Evolutionary conservation across 2,329 filamentous ascomycete species (phyloP), one percentile per base, ranked within the genome.

Genomic region (Pseudogymnoascus sp.): DNA sequence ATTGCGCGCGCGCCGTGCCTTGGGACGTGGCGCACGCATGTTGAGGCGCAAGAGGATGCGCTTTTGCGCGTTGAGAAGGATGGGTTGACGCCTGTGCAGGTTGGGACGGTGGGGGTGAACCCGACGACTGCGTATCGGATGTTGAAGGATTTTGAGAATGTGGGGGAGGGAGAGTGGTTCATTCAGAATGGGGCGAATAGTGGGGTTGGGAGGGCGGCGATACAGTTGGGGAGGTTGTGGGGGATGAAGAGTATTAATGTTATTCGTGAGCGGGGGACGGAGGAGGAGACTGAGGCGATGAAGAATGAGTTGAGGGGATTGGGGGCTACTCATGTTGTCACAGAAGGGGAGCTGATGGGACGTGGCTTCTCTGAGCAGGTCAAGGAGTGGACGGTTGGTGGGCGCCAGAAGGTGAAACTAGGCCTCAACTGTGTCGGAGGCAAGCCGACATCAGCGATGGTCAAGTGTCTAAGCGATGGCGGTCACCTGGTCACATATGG

Each of bases 161-260:
- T 87, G 71, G 72, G 81, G 62, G 83, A 85, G n/a, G 90, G 92
- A 61, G 88, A 95, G 62, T 99, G 93, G 92, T 91, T 97, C 72
- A 86, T 99, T 55, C 94, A 99, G 76, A 99, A 99, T 73, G 94
- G 93, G 6, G 94, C 93, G 39, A 99, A 99, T 76, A 91, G 87
- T 42, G 94, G 92, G 9, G 94, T 99, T 13, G 94, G 94, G 1
- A 81, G 94, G 39, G 90, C 92, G 2, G 93, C 91, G 9, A 94
- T 97, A 66, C 94, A 99, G 77, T 80, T 99, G 1, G 93, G 84
- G 1, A 81, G 78, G 68, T 81, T 91, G 61, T 97, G 92, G 93
- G 93, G 93, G 0, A 83, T 94, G 70, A 88, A 91, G 71, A 95
- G 89, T 72, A 89, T 99, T 75, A 97, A 97, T 73, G 81, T 99